These are phyloP conservation scores for Phaseolus coccineus DNA, from an alignment of 331 rosid species.

Conservation along the genomic window DNA sequence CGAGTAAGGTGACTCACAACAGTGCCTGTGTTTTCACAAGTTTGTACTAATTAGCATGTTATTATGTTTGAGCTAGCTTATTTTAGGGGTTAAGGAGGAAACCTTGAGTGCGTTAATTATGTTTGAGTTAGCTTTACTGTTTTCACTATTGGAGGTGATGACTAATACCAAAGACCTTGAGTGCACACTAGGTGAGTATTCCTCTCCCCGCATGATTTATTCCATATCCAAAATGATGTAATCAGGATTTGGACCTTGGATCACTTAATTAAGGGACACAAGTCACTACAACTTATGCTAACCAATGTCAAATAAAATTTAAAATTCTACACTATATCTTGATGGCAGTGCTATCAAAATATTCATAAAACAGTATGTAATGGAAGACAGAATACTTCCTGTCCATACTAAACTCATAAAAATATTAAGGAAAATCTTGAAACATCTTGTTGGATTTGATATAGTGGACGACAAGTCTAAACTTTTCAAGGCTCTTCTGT, in stretches of 20 bases:
- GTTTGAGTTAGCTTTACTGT: too few species aligned
- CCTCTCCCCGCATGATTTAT: too few species aligned
- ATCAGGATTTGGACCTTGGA: too few species aligned
- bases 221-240: too few species aligned
- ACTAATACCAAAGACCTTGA: too few species aligned
- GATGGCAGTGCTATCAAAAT: slow-evolving; percentile 4
- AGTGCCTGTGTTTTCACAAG: too few species aligned
- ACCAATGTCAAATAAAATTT: neutral
- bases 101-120: too few species aligned
- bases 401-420: neutral
- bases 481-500: neutral
- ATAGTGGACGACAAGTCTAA: neutral
- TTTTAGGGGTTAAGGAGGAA: neutral
- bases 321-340: slow-evolving; percentile 8
- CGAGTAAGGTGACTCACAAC: too few species aligned
- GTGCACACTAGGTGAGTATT: too few species aligned
- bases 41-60: neutral
- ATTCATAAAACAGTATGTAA: neutral
- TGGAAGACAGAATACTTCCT: neutral
- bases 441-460: neutral
- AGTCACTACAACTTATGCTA: too few species aligned
- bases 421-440: neutral
- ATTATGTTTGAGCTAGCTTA: neutral
- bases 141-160: too few species aligned
- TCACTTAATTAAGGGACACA: too few species aligned